Evolutionary conservation across 2,329 filamentous ascomycete genomes (phyloP), one percentile per base, ranked within the genome.

Genomic region (Calonectria hongkongensis): DNA sequence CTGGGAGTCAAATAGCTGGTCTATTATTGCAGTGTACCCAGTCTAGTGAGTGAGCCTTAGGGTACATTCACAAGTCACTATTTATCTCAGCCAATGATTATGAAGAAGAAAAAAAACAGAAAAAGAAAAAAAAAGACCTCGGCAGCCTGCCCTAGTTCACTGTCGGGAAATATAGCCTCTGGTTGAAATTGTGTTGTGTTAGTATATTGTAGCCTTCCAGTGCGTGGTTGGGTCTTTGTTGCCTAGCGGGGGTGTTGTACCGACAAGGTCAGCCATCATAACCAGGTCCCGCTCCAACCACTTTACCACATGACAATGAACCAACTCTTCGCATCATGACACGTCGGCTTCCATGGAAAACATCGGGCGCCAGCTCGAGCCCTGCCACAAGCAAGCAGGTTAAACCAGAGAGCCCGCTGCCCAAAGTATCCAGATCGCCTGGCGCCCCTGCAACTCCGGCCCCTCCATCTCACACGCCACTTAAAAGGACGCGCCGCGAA

Each of bases 291-390:
- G 28, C 60, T 27, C 50, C 66, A 21, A 21, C 21, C 21, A 50
- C 54, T 21, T 10, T 36, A 50, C 60, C 54, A 43, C 13, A 39
- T 30, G 18, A 71, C 43, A 28, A 67, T 63, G 62, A 25, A 6
- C 45, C 50, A 12, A 58, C 33, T n/a, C 33, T 36, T 13, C 36
- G 21, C 56, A 71, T 18, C 71, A 90, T 90, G 89, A 83, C 87
- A 27, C 87, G 89, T 76, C 86, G 86, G 73, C 78, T 91, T 8
- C 89, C 89, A 2, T 90, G 89, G 88, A 86, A 88, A 69, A 84
- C 79, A 56, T 79, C 81, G 66, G 58, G 69, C 16, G 56, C 63
- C 62, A 56, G 68, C n/a, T 72, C 74, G 8, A 67, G 41, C 18
- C 62, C 65, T 7, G 51, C 62, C 27, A 75, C 64, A 21, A 64